These are phyloP conservation scores for Chondrostereum purpureum DNA, from an alignment of 1,284 basidiomycete genomes.

Conservation along the genomic window DNA sequence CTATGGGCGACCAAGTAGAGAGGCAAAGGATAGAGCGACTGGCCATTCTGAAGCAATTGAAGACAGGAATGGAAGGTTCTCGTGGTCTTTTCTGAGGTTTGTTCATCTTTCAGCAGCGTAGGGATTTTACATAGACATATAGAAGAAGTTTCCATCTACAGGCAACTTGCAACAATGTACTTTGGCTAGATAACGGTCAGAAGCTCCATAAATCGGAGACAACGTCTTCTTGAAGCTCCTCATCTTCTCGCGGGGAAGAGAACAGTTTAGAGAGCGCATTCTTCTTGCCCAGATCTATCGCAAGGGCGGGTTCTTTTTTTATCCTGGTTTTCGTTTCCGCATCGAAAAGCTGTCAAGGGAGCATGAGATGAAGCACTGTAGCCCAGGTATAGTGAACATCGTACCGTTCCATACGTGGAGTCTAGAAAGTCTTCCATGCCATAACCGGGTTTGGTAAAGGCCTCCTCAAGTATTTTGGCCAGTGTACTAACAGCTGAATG, in stretches of 20 bases:
- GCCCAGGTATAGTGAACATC: too few relatives aligned
- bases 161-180: too few relatives aligned
- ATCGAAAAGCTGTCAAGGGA: conserved; percentile 69
- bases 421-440: conserved; percentile 95
- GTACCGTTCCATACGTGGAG: conserved; percentile 87
- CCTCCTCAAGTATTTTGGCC: conserved; percentile 81
- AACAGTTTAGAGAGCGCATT: conserved; percentile 7
- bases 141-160: too few relatives aligned
- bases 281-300: conserved; percentile 29
- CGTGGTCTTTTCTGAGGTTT: conserved; percentile 2
- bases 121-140: too few relatives aligned
- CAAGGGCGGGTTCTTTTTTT: conserved; percentile 72
- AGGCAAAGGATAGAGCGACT: conserved; percentile 32
- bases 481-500: conserved; percentile 80
- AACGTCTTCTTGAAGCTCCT: conserved; percentile 18
- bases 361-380: too few relatives aligned
- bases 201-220: conserved; percentile 38
- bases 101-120: too few relatives aligned
- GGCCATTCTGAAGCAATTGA: conserved; percentile 33
- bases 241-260: conserved; percentile 6
- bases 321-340: conserved; percentile 79
- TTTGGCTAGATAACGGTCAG: too few relatives aligned
- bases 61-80: conserved; percentile 37
- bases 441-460: conserved; percentile 89
- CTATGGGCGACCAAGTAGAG: conserved; percentile 45